Base-by-base conservation (phyloP, 495 filamentous ascomycete genomes). In the Daldinia loculata region DNA sequence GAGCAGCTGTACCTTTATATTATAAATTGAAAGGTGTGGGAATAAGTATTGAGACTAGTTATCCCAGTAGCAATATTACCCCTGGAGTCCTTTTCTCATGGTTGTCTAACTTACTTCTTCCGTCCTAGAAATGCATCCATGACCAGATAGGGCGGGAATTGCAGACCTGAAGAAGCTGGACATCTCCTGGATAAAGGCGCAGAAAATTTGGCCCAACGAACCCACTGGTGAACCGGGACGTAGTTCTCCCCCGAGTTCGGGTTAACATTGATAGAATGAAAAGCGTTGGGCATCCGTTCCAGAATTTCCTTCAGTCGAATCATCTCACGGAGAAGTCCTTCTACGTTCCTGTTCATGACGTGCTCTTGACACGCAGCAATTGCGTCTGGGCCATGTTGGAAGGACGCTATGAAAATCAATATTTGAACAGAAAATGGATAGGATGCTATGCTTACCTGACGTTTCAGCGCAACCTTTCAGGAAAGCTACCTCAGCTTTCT, bases 111-210 rank as follows among this genome's bases (percentile, higher is more conserved):
- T 71, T 45, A 71, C 57, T 81, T 81, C 55, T 78, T 79, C 30
- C 82, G 80, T 22, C 82, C 82, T n/a, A 85, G 67, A 66, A 85
- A 85, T 0, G 83, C 83, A 58, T 85, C 83, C 84, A 85, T 84
- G 29, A 86, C 80, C n/a, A 84, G 79, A 34, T 79, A 84, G 4
- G 84, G 79, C 0, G 83, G 83, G 41, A 85, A 81, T 43, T 84
- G 83, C 2, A 86, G 74, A 5, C 83, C 83, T 3, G 82, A 84
- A 27, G 84, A 80, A 22, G 84, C 84, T n/a, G 84, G 84, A 14
- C 83, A 84, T n/a, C 84, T 77, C 50, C 80, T 84, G 48, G 82
- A 83, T 9, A 86, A 65, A 2, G 84, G 82, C 0, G 84, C 78
- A 0, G 79, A 82, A 59, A 85, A 86, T 71, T 84, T 84, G 39